phyloP scores from a whole-genome alignment of 192 early-diverging fungal genomes.

The Physocladia obscura region DNA sequence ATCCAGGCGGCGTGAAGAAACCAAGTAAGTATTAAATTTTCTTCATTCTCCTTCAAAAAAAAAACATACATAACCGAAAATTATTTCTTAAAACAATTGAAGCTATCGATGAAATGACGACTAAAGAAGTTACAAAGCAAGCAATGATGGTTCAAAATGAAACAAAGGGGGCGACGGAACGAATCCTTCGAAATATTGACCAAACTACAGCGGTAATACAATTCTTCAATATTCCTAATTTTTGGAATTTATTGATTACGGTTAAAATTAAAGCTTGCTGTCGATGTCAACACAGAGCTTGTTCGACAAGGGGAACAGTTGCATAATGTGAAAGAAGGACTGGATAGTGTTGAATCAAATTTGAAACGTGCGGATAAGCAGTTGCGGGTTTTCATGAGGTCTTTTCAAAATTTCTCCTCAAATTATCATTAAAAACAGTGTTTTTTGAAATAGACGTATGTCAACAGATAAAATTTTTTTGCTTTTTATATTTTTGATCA shows the following conservation, averaged over 20 bases:
- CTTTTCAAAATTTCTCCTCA: not conserved
- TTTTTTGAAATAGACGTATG: conserved; percentile 40
- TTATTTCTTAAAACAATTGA: not conserved
- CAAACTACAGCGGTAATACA: conserved; percentile 18
- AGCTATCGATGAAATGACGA: conserved; percentile 51
- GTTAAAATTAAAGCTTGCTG: conserved; percentile 44
- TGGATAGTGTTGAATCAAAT: conserved; percentile 57
- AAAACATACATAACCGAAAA: too few relatives aligned
- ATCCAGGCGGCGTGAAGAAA: conserved; percentile 33
- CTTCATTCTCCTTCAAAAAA: not conserved
- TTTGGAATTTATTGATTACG: too few relatives aligned
- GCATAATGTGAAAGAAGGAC: conserved; percentile 45
- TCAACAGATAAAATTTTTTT: conserved; percentile 61
- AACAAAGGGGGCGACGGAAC: conserved; percentile 44
- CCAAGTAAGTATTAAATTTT: conserved; percentile 28
- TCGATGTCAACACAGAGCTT: conserved; percentile 47
- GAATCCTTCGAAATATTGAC: conserved; percentile 44
- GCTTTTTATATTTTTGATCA: conserved; percentile 57
- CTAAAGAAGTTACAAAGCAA: conserved; percentile 50
- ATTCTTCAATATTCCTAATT: too few relatives aligned
- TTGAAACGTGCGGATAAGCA: conserved; percentile 62
- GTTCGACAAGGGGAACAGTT: conserved; percentile 58
- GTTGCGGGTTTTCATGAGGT: conserved; percentile 58
- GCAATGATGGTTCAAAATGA: conserved; percentile 54
- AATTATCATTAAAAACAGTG: not conserved